Conservation (phyloP, 164 flowering plant species). For the Warburgia ugandensis region DNA sequence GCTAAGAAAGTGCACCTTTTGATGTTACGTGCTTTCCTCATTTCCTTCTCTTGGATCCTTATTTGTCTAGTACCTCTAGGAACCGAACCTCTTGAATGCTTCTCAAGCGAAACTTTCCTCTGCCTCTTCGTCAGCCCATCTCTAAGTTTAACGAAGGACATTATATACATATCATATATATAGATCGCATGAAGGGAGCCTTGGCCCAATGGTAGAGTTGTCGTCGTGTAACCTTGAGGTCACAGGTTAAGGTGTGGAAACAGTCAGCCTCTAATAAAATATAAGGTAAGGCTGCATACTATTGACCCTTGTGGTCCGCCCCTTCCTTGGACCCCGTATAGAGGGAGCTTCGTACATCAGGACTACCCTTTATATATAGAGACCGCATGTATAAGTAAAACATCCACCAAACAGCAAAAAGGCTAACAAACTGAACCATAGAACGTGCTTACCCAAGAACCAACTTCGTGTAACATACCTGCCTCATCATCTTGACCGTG, state of each 20-base stretch:
- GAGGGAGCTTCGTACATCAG: too few relatives aligned
- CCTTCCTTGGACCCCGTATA: too few relatives aligned
- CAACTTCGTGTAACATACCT: slow-evolving; percentile 29
- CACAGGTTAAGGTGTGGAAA: too few relatives aligned
- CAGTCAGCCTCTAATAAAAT: too few relatives aligned
- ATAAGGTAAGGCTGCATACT: too few relatives aligned
- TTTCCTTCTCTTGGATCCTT: slow-evolving; percentile 48
- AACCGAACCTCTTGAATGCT: slow-evolving; percentile 59
- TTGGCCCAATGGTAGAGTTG: too few relatives aligned
- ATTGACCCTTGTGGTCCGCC: too few relatives aligned
- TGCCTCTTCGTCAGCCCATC: slow-evolving; percentile 70
- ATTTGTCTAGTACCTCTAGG: slow-evolving; percentile 58
- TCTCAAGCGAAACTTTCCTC: slow-evolving; percentile 48
- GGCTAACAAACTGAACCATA: background rate
- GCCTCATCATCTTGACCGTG: slow-evolving; percentile 60
- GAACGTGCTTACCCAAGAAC: background rate
- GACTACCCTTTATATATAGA: too few relatives aligned
- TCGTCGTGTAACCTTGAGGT: too few relatives aligned
- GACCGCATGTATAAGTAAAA: background rate
- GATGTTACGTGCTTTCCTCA: slow-evolving; percentile 24
- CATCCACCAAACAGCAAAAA: too few relatives aligned
- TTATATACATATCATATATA: slow-evolving; percentile 4
- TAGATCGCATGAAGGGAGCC: too few relatives aligned
- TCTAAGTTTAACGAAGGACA: slow-evolving; percentile 24
- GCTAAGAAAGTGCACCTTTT: too few relatives aligned